A percentile compares a stretch with the other conserved stretches of the same genome.
Evolutionary conservation across 2,329 filamentous ascomycete genomes (phyloP).

Genomic region (Diaporthe sp.): DNA sequence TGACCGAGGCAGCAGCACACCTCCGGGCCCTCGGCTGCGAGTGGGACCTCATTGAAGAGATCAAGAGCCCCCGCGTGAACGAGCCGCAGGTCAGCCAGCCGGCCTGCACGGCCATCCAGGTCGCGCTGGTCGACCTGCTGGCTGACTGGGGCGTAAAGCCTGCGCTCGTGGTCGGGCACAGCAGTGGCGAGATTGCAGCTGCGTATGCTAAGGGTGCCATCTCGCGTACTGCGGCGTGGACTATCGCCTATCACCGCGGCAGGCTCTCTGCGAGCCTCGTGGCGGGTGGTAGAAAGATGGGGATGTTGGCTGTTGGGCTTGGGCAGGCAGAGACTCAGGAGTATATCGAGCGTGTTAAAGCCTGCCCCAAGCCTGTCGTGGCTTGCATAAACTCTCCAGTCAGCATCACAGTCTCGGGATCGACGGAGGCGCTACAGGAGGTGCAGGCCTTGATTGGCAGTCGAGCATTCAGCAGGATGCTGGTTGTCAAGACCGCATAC

Average conservation of each 20-base stretch:
- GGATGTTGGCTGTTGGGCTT: conserved; percentile 31
- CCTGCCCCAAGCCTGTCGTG: conserved; percentile 7
- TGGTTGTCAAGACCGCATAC: conserved; percentile 49
- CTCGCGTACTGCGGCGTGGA: conserved; percentile 38
- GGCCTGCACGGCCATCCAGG: conserved; percentile 52
- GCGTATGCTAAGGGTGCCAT: conserved; percentile 42
- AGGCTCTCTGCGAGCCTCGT: conserved; percentile 24
- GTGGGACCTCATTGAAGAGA: conserved; percentile 47
- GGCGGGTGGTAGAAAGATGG: conserved; percentile 31
- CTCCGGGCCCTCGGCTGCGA: conserved; percentile 43
- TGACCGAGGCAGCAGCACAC: conserved; percentile 42
- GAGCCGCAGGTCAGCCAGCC: conserved; percentile 45
- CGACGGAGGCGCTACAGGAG: conserved; percentile 41
- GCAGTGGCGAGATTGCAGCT: conserved; percentile 45
- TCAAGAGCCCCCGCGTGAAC: conserved; percentile 44
- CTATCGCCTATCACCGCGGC: conserved; percentile 41
- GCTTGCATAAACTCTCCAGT: conserved; percentile 41
- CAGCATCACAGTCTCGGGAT: conserved; percentile 52
- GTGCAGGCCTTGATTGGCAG: conserved; percentile 39
- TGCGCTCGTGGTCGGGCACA: conserved; percentile 42
- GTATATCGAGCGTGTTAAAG: conserved; percentile 17
- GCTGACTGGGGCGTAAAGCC: conserved; percentile 40
- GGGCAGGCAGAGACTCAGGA: neutral
- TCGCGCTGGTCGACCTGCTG: conserved; percentile 50
- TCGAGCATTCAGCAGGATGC: conserved; percentile 46